A percentile compares a stretch with the other conserved stretches of the same genome.
Evolutionary conservation across 805 yeast genomes (phyloP).

Genomic region (Pichia exigua): DNA sequence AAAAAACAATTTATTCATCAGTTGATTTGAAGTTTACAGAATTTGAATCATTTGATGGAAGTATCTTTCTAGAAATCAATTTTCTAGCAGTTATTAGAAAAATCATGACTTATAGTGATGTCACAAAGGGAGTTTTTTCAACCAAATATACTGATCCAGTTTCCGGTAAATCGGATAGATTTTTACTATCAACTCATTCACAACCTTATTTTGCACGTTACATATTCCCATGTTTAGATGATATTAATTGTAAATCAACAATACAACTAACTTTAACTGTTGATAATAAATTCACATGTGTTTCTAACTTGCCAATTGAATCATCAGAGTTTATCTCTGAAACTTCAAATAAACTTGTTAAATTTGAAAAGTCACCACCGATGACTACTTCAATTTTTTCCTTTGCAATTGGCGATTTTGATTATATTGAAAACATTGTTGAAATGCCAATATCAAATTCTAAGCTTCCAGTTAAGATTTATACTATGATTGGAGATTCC

Average conservation of each 20-base stretch:
- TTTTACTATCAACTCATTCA: conserved; percentile 59
- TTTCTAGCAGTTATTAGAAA: conserved; percentile 47
- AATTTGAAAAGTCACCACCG: conserved; percentile 47
- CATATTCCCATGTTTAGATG: conserved; percentile 67
- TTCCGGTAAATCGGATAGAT: conserved; percentile 42
- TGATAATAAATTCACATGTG: conserved; percentile 36
- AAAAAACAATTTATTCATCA: conserved; percentile 27
- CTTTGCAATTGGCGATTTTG: conserved; percentile 62
- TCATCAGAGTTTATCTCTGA: conserved; percentile 12
- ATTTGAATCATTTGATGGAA: neutral
- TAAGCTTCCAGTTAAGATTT: conserved; percentile 43
- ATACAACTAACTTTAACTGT: conserved; percentile 45
- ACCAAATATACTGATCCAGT: conserved; percentile 50
- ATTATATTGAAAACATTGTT: conserved; percentile 35
- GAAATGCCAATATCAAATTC: conserved; percentile 15
- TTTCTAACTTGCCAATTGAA: conserved; percentile 41
- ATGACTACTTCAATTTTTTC: conserved; percentile 61
- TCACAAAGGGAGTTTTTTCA: conserved; percentile 59
- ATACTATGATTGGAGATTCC: conserved; percentile 47
- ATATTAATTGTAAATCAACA: conserved; percentile 45
- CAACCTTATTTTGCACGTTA: conserved; percentile 60
- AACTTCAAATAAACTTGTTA: conserved; percentile 26
- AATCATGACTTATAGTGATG: conserved; percentile 45
- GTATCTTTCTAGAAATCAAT: conserved; percentile 21
- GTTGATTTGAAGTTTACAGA: conserved; percentile 20